Evolutionary conservation across 2,329 filamentous ascomycete genomes (phyloP).

Genomic region (Dactylellina parvicollis): DNA sequence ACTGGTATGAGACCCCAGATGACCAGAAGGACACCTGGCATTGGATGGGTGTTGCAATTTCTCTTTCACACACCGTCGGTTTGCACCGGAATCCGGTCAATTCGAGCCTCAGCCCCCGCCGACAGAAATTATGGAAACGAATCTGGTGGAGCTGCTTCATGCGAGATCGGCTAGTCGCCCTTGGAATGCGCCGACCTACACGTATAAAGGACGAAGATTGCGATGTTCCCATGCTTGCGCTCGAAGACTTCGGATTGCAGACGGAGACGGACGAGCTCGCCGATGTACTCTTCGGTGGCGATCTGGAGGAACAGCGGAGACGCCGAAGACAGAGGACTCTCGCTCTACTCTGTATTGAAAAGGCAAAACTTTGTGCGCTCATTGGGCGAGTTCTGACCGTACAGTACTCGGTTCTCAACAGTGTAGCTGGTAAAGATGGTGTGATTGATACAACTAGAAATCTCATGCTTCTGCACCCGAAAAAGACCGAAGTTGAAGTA

Average conservation of each 20-base stretch:
- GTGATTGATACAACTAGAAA: constrained; percentile 75
- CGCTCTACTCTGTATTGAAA: constrained; percentile 88
- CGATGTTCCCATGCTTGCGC: constrained; percentile 87
- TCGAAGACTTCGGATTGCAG: constrained; percentile 81
- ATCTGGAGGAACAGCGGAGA: constrained; percentile 55
- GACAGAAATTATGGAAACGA: constrained; percentile 87
- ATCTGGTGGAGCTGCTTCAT: constrained; percentile 99
- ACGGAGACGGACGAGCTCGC: constrained; percentile 32
- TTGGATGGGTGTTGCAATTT: constrained; percentile 97
- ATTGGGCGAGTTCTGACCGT: constrained; percentile 89
- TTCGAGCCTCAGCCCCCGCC: constrained; percentile 76
- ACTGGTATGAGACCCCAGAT: constrained; percentile 96
- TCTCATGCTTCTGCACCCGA: constrained; percentile 89
- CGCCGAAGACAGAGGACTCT: constrained; percentile 75
- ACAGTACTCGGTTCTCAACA: constrained; percentile 90
- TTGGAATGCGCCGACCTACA: constrained; percentile 92
- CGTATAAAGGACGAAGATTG: constrained; percentile 93
- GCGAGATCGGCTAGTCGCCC: constrained; percentile 87
- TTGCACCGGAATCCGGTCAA: constrained; percentile 85
- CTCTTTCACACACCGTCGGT: constrained; percentile 90
- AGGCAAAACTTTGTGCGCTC: constrained; percentile 86
- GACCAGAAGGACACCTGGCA: constrained; percentile 99
- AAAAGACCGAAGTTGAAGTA: constrained; percentile 83
- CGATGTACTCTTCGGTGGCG: constrained; percentile 41
- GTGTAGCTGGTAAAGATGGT: constrained; percentile 76